Evolutionary conservation across 768 basidiomycete species (phyloP).

Genomic region (Melanogaster broomeanus): DNA sequence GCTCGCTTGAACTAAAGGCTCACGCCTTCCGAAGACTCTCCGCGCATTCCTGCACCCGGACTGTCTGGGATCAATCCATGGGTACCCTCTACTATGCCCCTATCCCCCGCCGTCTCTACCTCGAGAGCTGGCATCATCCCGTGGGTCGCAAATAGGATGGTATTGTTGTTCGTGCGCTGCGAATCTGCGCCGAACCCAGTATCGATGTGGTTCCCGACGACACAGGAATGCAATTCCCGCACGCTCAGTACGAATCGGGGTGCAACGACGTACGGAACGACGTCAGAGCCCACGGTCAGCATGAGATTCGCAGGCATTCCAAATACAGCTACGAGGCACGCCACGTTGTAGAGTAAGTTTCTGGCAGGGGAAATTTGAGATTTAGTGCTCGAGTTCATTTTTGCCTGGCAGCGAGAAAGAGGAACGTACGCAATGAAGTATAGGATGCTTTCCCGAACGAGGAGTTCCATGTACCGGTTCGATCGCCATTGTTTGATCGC

Average conservation of each 20-base stretch:
- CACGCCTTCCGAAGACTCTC: too few species aligned
- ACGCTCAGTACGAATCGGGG: not conserved
- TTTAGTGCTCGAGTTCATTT: not conserved
- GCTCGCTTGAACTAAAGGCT: too few species aligned
- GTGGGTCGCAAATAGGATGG: not conserved
- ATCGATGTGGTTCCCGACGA: not conserved
- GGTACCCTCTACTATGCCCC: too few species aligned
- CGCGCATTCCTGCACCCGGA: too few species aligned
- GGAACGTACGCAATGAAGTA: conserved; percentile 17
- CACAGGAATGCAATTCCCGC: not conserved
- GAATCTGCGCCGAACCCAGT: not conserved
- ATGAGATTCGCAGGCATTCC: not conserved
- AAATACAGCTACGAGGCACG: too few species aligned
- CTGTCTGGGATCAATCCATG: too few species aligned
- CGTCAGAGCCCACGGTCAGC: not conserved
- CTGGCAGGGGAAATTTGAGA: not conserved
- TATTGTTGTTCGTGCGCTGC: too few species aligned
- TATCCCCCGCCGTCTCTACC: not conserved
- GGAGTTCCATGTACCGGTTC: conserved; percentile 3
- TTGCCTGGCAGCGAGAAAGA: not conserved
- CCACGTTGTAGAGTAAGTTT: not conserved
- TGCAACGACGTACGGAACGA: not conserved
- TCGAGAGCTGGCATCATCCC: not conserved
- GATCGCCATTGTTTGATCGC: conserved; percentile 3
- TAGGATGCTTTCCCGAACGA: conserved; percentile 9